phyloP scores from a whole-genome alignment of 164 flowering plant species.

The Piper longum region DNA sequence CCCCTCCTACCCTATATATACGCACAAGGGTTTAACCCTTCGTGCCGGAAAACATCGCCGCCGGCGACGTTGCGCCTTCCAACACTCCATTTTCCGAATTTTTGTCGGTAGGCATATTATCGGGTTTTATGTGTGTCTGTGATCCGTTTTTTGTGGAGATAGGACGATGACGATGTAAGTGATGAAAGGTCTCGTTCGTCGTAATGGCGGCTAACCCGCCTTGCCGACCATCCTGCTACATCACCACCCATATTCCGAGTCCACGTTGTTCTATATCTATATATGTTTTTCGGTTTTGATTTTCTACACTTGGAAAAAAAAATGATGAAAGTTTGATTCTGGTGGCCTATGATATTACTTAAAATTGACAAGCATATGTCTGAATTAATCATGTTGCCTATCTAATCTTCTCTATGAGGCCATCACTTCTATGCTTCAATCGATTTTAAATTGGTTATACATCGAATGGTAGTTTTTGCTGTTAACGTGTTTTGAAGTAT shows the following conservation, averaged over 20 bases:
- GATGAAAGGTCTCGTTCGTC: constrained; percentile 40
- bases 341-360: constrained; percentile 8
- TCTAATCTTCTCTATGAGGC: constrained; percentile 18
- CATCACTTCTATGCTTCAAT: background rate
- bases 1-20: too few relatives aligned
- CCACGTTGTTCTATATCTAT: background rate
- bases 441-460: background rate
- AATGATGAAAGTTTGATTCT: too few relatives aligned
- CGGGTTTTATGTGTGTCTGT: too few relatives aligned
- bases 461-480: background rate
- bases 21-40: too few relatives aligned
- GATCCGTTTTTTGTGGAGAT: too few relatives aligned
- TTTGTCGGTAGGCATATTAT: too few relatives aligned
- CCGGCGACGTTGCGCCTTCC: too few relatives aligned
- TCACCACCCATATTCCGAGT: constrained; percentile 18
- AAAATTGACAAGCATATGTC: constrained; percentile 15
- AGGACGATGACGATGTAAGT: constrained; percentile 11
- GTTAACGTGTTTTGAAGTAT: background rate
- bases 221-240: constrained; percentile 18
- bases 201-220: constrained; percentile 12
- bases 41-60: too few relatives aligned
- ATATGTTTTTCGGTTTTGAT: too few relatives aligned
- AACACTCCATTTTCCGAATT: too few relatives aligned
- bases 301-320: too few relatives aligned
- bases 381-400: constrained; percentile 7